Percentiles rank a stretch among this genome's conserved stretches.
Evolutionary conservation across 192 early-diverging fungal species (phyloP).

Genomic region (Chytriomyces sp.): DNA sequence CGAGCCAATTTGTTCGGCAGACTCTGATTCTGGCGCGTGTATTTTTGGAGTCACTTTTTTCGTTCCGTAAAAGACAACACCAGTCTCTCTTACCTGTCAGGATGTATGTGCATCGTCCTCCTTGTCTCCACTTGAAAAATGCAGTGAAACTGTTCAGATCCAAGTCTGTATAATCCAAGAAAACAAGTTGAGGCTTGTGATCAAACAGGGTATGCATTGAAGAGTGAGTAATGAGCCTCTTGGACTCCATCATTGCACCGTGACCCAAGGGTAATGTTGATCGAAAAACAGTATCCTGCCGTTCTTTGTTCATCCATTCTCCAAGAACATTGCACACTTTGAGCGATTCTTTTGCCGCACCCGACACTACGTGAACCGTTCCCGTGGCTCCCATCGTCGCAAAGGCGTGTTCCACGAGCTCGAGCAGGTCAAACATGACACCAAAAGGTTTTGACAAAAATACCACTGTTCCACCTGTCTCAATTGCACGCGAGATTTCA

Average conservation of each 20-base stretch:
- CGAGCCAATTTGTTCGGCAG: neutral
- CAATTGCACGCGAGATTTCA: neutral
- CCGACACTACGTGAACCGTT: constrained; percentile 13
- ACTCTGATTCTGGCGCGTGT: neutral
- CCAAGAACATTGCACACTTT: constrained; percentile 24
- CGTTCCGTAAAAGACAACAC: neutral
- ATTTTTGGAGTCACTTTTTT: neutral
- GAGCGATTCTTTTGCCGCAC: constrained; percentile 9
- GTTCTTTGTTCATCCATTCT: constrained; percentile 26
- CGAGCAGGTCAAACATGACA: constrained; percentile 12
- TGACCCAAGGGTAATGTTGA: constrained; percentile 18
- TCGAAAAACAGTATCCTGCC: constrained; percentile 19
- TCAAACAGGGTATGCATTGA: constrained; percentile 22
- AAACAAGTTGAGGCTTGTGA: constrained; percentile 10
- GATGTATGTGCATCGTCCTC: constrained; percentile 15
- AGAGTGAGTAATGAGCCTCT: constrained; percentile 15
- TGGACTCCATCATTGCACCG: constrained; percentile 11
- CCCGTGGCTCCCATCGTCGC: constrained; percentile 7
- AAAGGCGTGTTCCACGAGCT: constrained; percentile 11
- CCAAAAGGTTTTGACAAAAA: constrained; percentile 29
- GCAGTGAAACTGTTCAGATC: neutral
- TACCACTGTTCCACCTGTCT: constrained; percentile 15
- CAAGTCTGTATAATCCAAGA: constrained; percentile 15
- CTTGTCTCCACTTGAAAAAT: constrained; percentile 7
- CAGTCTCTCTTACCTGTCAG: constrained; percentile 3